Base-by-base conservation (phyloP, 2,329 filamentous ascomycete species). In the Xylaria sp. region DNA sequence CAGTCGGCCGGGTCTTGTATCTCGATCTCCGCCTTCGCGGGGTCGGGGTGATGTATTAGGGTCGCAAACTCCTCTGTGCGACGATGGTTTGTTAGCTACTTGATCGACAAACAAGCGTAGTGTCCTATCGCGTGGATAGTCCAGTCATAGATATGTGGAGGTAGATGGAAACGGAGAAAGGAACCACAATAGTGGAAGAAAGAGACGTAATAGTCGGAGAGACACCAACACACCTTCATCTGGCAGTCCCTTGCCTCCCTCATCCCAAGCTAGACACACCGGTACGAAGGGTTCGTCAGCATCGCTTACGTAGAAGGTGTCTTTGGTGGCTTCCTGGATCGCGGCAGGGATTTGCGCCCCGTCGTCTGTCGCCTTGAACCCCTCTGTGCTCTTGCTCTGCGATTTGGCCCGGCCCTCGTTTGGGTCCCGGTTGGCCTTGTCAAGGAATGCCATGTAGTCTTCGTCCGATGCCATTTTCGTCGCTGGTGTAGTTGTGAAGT, bases 271-370 rank as follows among this genome's bases (percentile, higher is more conserved):
- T 72, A 97, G 78, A 61, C 86, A 88, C 6, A 97, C 92, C 3
- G 89, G 88, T 78, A 92, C 89, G 79, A 97, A 97, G 4, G 91
- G 90, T 83, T 97, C 93, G 78, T 97, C 94, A 34, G 93, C 89
- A 67, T 97, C 94, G 69, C 91, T 96, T 18, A 87, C 80, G 79
- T 96, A 97, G 76, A 91, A 90, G 50, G 84, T 86, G 65, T 91
- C 81, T 58, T 84, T 82, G 62, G 81, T 81, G 8, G 82, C 83
- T 46, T 81, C 78, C 63, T 81, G 79, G 61, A 94, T 83, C 3
- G 81, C 80, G 58, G 82, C 80, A 7, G 94, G 93, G 61, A 94
- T 85, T 67, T 85, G 79, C 60, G 86, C 83, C 70, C 86, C 84
- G 68, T 83, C 74, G 73, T 89, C 86, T 53, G 80, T 80, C 32